Percentiles rank a stretch among this genome's conserved stretches.
phyloP scores from a whole-genome alignment of 768 basidiomycete genomes.

The Artomyces pyxidatus region DNA sequence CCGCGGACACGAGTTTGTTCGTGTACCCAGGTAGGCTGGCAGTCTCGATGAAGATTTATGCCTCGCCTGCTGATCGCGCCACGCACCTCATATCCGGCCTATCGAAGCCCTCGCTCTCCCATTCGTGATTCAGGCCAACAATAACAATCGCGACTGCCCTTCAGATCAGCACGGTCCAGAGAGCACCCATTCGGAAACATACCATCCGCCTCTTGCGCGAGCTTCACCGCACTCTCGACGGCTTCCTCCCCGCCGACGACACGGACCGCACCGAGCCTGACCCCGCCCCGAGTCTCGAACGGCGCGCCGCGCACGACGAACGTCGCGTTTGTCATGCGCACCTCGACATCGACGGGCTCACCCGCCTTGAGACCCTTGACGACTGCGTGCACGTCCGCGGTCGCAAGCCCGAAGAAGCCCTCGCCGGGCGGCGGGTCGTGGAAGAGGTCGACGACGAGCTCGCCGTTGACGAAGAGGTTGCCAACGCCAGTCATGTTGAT shows the following conservation, averaged over 20 bases:
- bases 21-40: constrained; percentile 41
- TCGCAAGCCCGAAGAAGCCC: constrained; percentile 37
- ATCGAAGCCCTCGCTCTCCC: constrained; percentile 56
- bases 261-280: constrained; percentile 12
- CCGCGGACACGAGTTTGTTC: constrained; percentile 41
- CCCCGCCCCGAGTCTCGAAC: constrained; percentile 17
- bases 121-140: constrained; percentile 50
- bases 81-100: constrained; percentile 37
- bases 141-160: constrained; percentile 37
- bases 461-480: constrained; percentile 44
- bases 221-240: constrained; percentile 25
- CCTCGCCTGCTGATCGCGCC: neutral
- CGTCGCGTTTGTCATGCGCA: constrained; percentile 19
- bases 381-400: constrained; percentile 29
- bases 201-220: constrained; percentile 36
- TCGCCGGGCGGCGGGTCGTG: constrained; percentile 29
- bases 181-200: neutral
- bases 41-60: neutral
- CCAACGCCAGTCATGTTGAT: constrained; percentile 35
- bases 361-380: constrained; percentile 35
- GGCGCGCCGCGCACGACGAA: constrained; percentile 24
- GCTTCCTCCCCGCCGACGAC: constrained; percentile 26
- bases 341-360: constrained; percentile 29
- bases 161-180: neutral
- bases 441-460: constrained; percentile 39